A percentile compares a stretch with the other conserved stretches of the same genome.
phyloP scores from a whole-genome alignment of 1,284 basidiomycete species.

The Sporisorium reilianum region DNA sequence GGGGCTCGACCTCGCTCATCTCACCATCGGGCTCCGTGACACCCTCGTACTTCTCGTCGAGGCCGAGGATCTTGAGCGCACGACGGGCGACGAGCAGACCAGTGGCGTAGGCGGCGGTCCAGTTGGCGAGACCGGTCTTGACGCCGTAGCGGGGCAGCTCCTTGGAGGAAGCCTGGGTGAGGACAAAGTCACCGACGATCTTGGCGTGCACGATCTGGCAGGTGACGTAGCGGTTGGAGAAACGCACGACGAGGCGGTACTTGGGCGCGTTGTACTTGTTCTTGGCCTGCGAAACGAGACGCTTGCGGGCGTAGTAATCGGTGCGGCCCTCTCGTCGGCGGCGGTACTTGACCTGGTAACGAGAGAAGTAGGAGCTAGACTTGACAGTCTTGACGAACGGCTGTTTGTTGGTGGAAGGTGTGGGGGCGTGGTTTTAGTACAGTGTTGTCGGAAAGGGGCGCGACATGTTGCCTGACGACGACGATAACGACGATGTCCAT shows the following conservation, averaged over 20 bases:
- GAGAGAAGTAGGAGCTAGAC: conserved; percentile 88
- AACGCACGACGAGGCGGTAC: conserved; percentile 97
- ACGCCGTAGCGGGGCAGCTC: conserved; percentile 97
- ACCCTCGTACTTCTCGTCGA: conserved; percentile 99
- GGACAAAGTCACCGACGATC: conserved; percentile 94
- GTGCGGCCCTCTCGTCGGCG: conserved; percentile 90
- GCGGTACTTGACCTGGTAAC: conserved; percentile 78
- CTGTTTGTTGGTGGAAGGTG: conserved; percentile 45
- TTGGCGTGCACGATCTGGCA: conserved; percentile 92
- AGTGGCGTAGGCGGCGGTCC: conserved; percentile 98
- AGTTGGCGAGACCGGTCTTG: conserved; percentile 98
- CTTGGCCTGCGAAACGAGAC: conserved; percentile 96
- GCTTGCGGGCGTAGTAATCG: conserved; percentile 98
- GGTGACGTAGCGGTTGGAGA: conserved; percentile 71
- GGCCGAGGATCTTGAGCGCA: conserved; percentile 92
- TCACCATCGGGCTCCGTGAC: conserved; percentile 91
- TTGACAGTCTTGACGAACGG: conserved; percentile 74
- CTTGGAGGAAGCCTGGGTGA: conserved; percentile 78
- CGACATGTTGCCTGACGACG: not conserved
- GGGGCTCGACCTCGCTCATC: conserved; percentile 81
- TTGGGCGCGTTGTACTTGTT: conserved; percentile 99
- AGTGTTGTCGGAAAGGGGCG: not conserved
- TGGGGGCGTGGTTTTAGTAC: conserved; percentile 18
- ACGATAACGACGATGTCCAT: not conserved
- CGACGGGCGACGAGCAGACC: conserved; percentile 95